Conservation (phyloP, 2,329 filamentous ascomycete species). For the Aspergillus aculeatus region DNA sequence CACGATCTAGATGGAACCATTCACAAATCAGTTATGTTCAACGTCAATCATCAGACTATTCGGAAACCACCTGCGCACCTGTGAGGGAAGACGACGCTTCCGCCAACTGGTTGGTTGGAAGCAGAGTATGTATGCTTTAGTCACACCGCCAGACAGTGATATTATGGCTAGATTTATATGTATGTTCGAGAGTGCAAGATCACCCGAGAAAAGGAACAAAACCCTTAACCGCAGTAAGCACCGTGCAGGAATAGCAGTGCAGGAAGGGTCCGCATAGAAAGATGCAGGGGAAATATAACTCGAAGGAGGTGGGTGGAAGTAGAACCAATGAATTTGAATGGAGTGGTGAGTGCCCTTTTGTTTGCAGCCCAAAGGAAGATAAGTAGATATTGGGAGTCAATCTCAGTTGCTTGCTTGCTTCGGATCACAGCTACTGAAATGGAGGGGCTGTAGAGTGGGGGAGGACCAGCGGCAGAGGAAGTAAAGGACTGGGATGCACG, state of each 20-base stretch:
- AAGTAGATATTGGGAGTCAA: constrained; percentile 8
- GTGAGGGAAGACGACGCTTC: neutral
- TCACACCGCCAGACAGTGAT: neutral
- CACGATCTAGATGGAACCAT: constrained; percentile 13
- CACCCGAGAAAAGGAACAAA: neutral
- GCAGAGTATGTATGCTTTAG: neutral
- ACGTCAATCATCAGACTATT: neutral
- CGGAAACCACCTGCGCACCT: neutral
- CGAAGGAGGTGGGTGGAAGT: neutral
- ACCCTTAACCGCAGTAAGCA: neutral
- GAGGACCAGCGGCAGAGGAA: neutral
- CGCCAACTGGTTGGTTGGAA: neutral
- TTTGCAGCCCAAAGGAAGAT: constrained; percentile 13
- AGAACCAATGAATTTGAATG: constrained; percentile 8
- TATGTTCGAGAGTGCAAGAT: neutral
- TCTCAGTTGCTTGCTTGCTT: neutral
- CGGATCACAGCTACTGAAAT: neutral
- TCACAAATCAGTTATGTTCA: constrained; percentile 3
- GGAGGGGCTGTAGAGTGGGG: constrained; percentile 2
- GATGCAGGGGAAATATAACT: neutral
- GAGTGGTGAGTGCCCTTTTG: constrained; percentile 1
- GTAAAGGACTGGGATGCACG: constrained; percentile 6
- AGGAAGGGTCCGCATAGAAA: neutral
- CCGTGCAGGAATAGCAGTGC: neutral
- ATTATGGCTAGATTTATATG: neutral